These are phyloP conservation scores for Metschnikowia aberdeeniae DNA, from an alignment of 805 yeast species.

Conservation along the genomic window DNA sequence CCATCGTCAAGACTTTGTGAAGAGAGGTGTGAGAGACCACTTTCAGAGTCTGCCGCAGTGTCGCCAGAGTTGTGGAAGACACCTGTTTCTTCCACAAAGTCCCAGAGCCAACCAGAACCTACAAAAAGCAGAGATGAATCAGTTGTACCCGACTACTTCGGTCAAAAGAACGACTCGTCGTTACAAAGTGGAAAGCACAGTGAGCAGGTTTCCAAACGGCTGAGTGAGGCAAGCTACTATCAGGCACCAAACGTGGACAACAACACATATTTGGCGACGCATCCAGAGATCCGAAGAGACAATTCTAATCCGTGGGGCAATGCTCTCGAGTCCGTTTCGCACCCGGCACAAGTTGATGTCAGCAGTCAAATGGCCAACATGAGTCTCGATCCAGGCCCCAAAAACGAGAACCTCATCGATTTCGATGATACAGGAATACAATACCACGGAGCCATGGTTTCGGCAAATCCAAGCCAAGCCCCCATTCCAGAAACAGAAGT, in stretches of 20 bases:
- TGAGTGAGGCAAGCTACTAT: background rate
- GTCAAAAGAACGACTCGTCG: background rate
- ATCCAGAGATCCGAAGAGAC: slow-evolving; percentile 4
- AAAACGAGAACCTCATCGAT: background rate
- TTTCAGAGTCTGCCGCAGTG: background rate
- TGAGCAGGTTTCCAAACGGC: background rate
- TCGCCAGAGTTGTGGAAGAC: slow-evolving; percentile 1
- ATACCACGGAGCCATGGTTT: background rate
- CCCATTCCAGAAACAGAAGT: background rate
- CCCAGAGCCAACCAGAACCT: background rate
- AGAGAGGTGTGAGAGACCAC: background rate
- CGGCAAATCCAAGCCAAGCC: background rate
- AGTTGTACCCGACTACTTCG: background rate
- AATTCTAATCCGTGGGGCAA: slow-evolving; percentile 17
- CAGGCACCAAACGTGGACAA: background rate
- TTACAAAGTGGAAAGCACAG: background rate
- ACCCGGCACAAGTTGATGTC: background rate
- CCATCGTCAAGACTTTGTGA: background rate
- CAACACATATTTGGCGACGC: background rate
- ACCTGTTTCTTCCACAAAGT: no score
- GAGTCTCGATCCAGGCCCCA: background rate
- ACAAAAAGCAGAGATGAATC: background rate
- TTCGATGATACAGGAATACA: background rate
- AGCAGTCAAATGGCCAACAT: background rate
- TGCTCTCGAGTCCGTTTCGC: slow-evolving; percentile 4